These are phyloP conservation scores for Didymella arachidicola DNA, from an alignment of 2,329 filamentous ascomycete genomes.

Conservation along the genomic window DNA sequence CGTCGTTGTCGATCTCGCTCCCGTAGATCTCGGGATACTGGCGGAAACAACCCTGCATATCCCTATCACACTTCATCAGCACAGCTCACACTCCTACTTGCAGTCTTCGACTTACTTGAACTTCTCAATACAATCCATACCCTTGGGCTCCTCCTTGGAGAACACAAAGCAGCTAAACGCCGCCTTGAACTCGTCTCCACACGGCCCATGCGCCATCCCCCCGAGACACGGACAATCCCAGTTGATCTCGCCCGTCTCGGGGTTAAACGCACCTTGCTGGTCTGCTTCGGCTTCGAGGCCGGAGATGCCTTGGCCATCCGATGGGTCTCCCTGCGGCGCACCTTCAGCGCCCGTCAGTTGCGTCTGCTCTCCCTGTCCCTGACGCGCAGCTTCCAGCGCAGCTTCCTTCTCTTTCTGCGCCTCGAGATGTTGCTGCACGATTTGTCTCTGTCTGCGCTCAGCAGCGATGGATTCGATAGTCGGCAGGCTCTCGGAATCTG, in stretches of 20 bases:
- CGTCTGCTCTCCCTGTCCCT: too few species aligned
- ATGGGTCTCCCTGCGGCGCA: neutral
- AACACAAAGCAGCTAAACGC: constrained; percentile 99
- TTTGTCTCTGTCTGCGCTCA: constrained; percentile 50
- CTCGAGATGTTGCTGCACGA: constrained; percentile 42
- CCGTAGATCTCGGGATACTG: constrained; percentile 93
- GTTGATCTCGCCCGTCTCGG: constrained; percentile 99
- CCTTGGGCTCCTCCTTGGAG: constrained; percentile 93
- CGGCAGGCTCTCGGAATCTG: constrained; percentile 52
- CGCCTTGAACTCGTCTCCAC: constrained; percentile 91
- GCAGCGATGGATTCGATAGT: constrained; percentile 56
- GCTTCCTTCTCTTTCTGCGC: constrained; percentile 36
- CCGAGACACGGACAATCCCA: constrained; percentile 99
- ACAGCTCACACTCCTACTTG: too few species aligned
- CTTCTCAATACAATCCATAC: constrained; percentile 96
- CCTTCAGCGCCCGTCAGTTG: neutral
- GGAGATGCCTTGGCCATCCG: constrained; percentile 53
- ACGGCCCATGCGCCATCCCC: constrained; percentile 95
- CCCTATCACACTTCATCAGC: constrained; percentile 60
- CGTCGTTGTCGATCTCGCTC: constrained; percentile 82
- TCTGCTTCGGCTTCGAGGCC: constrained; percentile 80
- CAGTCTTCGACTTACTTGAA: constrained; percentile 89
- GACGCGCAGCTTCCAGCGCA: neutral
- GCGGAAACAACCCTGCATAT: constrained; percentile 97
- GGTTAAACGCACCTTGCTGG: constrained; percentile 94